Conservation (phyloP, 441 rosid species). For the Daphne laureola region DNA sequence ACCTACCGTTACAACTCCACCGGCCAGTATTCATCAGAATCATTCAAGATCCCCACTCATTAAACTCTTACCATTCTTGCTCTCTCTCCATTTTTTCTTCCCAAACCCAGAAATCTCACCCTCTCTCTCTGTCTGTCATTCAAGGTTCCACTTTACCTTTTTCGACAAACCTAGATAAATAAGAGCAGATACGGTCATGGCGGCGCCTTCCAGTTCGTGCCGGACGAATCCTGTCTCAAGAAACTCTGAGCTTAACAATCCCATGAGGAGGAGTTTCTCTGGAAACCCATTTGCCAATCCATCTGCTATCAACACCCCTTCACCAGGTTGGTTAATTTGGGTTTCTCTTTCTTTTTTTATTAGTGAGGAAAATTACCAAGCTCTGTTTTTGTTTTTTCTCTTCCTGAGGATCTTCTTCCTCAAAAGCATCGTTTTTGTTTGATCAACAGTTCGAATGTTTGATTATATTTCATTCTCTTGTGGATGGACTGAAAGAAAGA, state of each 20-base stretch:
- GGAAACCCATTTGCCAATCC: constrained; percentile 55
- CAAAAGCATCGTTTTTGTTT: not conserved
- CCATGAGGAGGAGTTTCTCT: constrained; percentile 57
- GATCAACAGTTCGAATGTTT: not conserved
- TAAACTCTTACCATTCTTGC: constrained; percentile 15
- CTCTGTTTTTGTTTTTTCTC: not conserved
- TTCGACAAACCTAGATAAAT: not conserved
- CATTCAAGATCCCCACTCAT: constrained; percentile 12
- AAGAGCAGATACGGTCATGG: constrained; percentile 22
- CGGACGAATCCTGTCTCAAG: constrained; percentile 37
- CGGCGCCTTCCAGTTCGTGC: constrained; percentile 26
- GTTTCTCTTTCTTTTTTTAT: not conserved
- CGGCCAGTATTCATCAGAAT: not conserved
- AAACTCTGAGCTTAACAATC: constrained; percentile 45
- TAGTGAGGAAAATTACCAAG: no score
- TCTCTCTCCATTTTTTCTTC: constrained; percentile 5
- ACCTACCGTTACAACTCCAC: constrained; percentile 32
- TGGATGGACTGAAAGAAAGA: not conserved
- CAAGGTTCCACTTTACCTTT: not conserved
- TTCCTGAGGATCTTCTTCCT: not conserved
- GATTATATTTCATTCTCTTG: constrained; percentile 11
- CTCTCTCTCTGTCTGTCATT: no score
- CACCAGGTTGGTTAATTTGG: no score
- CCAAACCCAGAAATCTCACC: constrained; percentile 3
- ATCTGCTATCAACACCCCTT: no score